Evolutionary conservation across 257 asterid species (phyloP), one percentile per base, ranked within the genome.

Genomic region (Jasminum sambac): DNA sequence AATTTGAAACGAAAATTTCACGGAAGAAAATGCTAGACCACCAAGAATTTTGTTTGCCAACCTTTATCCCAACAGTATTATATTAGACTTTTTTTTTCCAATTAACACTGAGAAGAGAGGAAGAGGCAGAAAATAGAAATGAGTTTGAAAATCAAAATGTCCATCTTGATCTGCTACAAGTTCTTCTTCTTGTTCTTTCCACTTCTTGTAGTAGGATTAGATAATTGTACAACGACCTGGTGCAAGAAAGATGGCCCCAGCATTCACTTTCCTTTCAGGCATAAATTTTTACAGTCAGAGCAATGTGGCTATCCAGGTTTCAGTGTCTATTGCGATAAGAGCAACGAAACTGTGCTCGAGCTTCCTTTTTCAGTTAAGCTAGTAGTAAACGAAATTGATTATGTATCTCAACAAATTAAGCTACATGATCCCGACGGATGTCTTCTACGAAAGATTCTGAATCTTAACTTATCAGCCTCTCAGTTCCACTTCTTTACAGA

Each of bases 391-490:
- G 19, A n/a, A n/a, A n/a, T n/a, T n/a, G n/a, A n/a, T n/a, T n/a
- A n/a, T n/a, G n/a, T n/a, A n/a, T n/a, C n/a, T 41, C 74, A 67
- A 67, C 1, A 1, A 11, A 24, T 76, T 36, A 30, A 30, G 4
- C 39, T 66, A 13, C 39, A 44, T 46, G 65, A 71, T 55, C 69
- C 70, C 16, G 57, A 40, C 23, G 1, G 46, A 2, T 77, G 77
- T 69, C 66, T 77, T 48, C 43, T 63, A 2, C 62, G 57, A 60
- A 60, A 72, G 46, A 62, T 71, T 26, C 71, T 37, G 21, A 5
- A 14, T 24, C 66, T 77, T 2, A 67, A 67, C 66, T 72, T 77
- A 67, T 77, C 74, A 38, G 38, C 69, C 11, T 77, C 78, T 69
- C 76, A 65, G 3, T 74, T 69, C 77, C 6, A n/a, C 10, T 65